Base-by-base conservation (phyloP, 116 monocot genomes). In the Cymodocea nodosa region DNA sequence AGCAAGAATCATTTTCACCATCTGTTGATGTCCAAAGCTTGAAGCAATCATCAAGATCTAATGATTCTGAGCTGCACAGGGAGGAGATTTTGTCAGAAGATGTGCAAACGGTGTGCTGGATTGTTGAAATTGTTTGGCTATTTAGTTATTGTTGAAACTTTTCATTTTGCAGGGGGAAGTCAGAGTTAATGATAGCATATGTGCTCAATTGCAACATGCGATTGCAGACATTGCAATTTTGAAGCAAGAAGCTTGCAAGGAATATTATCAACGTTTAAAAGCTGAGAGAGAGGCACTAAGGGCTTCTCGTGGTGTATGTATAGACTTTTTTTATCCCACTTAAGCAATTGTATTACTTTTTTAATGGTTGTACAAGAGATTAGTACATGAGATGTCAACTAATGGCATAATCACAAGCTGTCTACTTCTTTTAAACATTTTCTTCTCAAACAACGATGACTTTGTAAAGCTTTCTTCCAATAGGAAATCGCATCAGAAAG, bases 111-210 rank as follows among this genome's bases (percentile, higher is more conserved):
- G 60, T 60, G 5, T 17, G 16, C 17, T 15, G 35, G 13, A 60
- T 2, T 60, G 25, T 16, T 60, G 60, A 60, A 35, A 17, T 35
- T 23, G 23, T 35, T 15, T 6, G 23, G 19, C 16, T 23, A 10
- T 16, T 56, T 56, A 9, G 5, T 22, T 6, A 22, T 16, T 16
- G 35, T 30, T 65, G 49, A 6, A 50, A 23, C 53, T 24, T 34
- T 67, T 67, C 35, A 35, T 35, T 54, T 52, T 54, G 30, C 66
- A 67, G 66, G 14, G 14, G 5, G 64, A 49, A 16, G 13, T 23
- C 2, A 35, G 52, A 53, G 51, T 22, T 2, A 13, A 34, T n/a
- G 35, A 19, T 18, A 23, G 0, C 13, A 17, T 52, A 7, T 34
- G n/a, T 52, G 10, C 15, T 18, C 53, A 52, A 52, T 30, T 35